phyloP scores from a whole-genome alignment of 2,329 filamentous ascomycete genomes.

The Phoma sp. region DNA sequence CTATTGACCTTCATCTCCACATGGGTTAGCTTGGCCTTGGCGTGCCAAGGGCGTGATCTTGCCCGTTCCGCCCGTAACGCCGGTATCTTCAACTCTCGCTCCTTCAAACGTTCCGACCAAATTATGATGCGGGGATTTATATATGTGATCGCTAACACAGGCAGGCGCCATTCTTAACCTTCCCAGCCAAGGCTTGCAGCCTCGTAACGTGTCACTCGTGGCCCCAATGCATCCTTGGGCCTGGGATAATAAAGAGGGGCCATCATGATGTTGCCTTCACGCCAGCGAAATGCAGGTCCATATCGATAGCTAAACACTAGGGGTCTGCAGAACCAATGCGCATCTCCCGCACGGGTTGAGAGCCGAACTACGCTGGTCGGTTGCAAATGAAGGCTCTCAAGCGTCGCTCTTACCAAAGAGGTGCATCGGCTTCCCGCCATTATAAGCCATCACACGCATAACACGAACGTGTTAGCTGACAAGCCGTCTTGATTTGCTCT shows the following conservation, averaged over 20 bases:
- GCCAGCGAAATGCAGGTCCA: slow-evolving; percentile 5
- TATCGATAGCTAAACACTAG: slow-evolving; percentile 12
- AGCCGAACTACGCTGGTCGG: background rate
- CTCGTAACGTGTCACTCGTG: background rate
- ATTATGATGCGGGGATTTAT: slow-evolving; percentile 1
- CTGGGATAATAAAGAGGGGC: background rate
- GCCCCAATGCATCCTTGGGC: background rate
- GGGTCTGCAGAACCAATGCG: slow-evolving; percentile 6
- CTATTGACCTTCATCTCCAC: slow-evolving; percentile 21
- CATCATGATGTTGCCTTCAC: slow-evolving; percentile 5
- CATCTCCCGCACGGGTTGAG: slow-evolving; percentile 11
- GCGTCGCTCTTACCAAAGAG: slow-evolving; percentile 5
- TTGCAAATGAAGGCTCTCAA: slow-evolving; percentile 1
- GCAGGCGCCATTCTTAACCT: slow-evolving; percentile 1
- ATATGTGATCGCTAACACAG: slow-evolving; percentile 4
- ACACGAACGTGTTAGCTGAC: slow-evolving; percentile 6
- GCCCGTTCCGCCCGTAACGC: slow-evolving; percentile 12
- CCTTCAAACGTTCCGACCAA: slow-evolving; percentile 3
- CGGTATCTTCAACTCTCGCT: slow-evolving; percentile 5
- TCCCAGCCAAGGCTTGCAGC: background rate
- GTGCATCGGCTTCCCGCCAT: slow-evolving; percentile 7
- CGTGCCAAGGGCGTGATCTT: slow-evolving; percentile 11
- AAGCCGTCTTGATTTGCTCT: slow-evolving; percentile 12
- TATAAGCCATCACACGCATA: slow-evolving; percentile 4
- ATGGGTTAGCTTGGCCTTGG: slow-evolving; percentile 14